Evolutionary conservation across 352 stramenopile genomes (phyloP), one percentile per base, ranked within the genome.

Genomic region (Peronospora destructor): DNA sequence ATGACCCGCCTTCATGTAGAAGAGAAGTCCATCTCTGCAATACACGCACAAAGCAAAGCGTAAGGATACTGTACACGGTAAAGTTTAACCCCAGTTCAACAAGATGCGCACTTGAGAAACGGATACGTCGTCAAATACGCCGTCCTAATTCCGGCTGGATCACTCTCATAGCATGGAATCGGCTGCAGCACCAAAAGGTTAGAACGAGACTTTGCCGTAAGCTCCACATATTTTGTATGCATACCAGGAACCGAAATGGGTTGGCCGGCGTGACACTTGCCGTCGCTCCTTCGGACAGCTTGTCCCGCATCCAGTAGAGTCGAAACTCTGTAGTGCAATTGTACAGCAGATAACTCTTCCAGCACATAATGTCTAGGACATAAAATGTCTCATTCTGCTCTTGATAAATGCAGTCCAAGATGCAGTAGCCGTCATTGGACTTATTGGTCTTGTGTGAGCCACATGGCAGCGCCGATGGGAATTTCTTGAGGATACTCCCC

Each of bases 341-440:
- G 58, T 96, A 96, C 34, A 97, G 58, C 45, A 91, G 44, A 53
- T 94, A 93, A n/a, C 84, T 79, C 60, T 96, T 96, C 89, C 89
- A 97, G 67, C 83, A 94, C 82, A 96, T 91, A 59, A 96, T 78
- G 56, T 97, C 89, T n/a, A 96, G 54, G 26, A 96, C 85, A 60
- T 94, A 95, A 45, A 95, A 97, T 0, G 85, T 96, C 29, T 61
- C 47, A 51, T 95, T 71, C 38, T 82, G 66, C 47, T 96, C 87
- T 45, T 96, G 79, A 60, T 89, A 97, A 48, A 97, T 85, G 63
- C 86, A 96, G 56, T 97, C 87, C 12, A 97, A 58, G 51, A 97
- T 91, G 50, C 81, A 95, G 56, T 91, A 94, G 23, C 76, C 68
- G 38, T 94, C 80, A 25, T 54, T 72, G 9, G 69, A 68, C 33